These are phyloP conservation scores for Mycosphaerella sp. DNA, from an alignment of 2,329 filamentous ascomycete species.

Conservation along the genomic window DNA sequence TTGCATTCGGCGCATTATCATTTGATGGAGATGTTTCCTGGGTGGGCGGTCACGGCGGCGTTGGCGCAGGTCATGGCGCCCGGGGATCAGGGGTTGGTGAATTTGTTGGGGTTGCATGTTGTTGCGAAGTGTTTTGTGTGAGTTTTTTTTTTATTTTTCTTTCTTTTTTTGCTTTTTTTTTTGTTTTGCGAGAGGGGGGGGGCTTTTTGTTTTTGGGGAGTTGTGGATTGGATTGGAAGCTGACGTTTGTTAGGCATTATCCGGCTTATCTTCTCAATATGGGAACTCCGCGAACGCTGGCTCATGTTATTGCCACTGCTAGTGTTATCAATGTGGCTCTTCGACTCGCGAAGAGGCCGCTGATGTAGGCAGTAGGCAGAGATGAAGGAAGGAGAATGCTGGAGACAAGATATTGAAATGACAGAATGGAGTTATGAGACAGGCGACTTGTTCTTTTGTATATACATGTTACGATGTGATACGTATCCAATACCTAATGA, in stretches of 20 bases:
- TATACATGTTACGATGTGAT: too few species aligned
- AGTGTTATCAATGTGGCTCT: slow-evolving; percentile 29
- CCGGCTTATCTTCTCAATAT: slow-evolving; percentile 27
- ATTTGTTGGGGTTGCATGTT: slow-evolving; percentile 31
- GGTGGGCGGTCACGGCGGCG: slow-evolving; percentile 26
- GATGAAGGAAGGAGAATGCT: too few species aligned
- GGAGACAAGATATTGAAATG: too few species aligned
- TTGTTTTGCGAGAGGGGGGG: too few species aligned
- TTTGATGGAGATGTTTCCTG: slow-evolving; percentile 29
- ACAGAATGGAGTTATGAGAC: too few species aligned
- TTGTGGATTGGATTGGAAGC: too few species aligned
- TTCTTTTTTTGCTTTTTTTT: too few species aligned
- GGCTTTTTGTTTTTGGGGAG: too few species aligned
- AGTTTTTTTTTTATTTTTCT: slow-evolving; percentile 5
- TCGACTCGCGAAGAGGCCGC: slow-evolving; percentile 25
- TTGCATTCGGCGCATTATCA: slow-evolving; percentile 27
- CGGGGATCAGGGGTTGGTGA: slow-evolving; percentile 26
- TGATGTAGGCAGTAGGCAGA: slow-evolving; percentile 9
- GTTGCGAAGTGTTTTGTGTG: slow-evolving; percentile 29
- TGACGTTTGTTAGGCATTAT: slow-evolving; percentile 20
- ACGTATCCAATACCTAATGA: too few species aligned
- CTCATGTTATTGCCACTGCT: slow-evolving; percentile 28
- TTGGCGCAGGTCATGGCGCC: slow-evolving; percentile 29
- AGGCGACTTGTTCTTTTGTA: too few species aligned
- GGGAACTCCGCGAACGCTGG: slow-evolving; percentile 19